Base-by-base conservation (phyloP, 2,329 filamentous ascomycete species). In the Colletotrichum sp. region DNA sequence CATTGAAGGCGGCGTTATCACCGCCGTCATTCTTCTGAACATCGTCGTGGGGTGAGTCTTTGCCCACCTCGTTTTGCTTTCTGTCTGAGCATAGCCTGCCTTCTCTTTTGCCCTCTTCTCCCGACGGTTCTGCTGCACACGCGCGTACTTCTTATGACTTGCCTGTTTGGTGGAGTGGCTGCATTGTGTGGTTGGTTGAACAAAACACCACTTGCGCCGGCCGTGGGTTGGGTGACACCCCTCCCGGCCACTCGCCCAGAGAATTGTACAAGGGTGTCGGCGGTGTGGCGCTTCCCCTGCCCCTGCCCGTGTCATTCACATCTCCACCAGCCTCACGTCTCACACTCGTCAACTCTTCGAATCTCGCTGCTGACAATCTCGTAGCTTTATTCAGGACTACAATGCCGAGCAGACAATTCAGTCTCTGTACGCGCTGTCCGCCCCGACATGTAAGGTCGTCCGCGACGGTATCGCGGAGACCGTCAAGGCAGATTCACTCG, bases 11-110 rank as follows among this genome's bases (percentile, higher is more conserved):
- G 89, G 88, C 78, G 91, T 93, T 77, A 91, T 93, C 78, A 86
- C 90, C 72, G 90, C 90, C 79, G 92, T 93, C 80, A 93, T 93
- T 81, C 81, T 91, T 80, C 90, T 94, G 81, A 94, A 94, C 85
- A 93, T 93, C 75, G 84, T 92, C 79, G 91, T 93, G 79, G 92
- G 92, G 89, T 92, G 85, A 82, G 88, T 86, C 55, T 43, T 48
- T 6, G 21, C 21, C 39, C 12, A 12, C n/a, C 48, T 18, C 39
- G 9, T 59, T 24, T 43, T 43, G 30, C 48, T 34, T 24, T 59
- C 32, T 7, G 13, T 6, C 66, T 34, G 4, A 57, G 66, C 28
- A 24, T 60, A 60, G 66, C 52, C 34, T 36, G 59, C 52, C 8
- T 65, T 15, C 0, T 28, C 32, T 67, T 9, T 18, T 48, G 39